Conservation (phyloP, 371 early-diverging fungal species). For the Blakeslea trispora region DNA sequence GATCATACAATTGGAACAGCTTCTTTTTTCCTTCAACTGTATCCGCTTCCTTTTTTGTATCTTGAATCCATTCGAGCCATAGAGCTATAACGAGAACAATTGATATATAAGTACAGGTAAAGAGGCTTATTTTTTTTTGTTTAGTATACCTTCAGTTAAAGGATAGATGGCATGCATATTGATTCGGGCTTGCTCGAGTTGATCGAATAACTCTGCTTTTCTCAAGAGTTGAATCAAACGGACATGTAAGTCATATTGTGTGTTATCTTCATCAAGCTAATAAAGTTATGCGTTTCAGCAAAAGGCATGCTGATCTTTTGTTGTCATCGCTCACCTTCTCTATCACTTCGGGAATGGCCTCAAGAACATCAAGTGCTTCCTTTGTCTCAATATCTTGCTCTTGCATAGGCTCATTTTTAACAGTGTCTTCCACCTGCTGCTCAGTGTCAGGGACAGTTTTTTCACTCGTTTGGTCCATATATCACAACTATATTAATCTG, state of each 20-base stretch:
- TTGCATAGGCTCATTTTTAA: not conserved
- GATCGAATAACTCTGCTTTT: conserved; percentile 34
- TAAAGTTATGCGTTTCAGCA: no score
- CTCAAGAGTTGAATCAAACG: conserved; percentile 31
- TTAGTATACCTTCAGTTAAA: conserved; percentile 58
- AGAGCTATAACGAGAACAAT: no score
- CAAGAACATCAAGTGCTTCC: conserved; percentile 23
- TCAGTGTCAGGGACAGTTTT: not conserved
- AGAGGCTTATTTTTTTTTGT: no score
- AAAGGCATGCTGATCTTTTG: no score
- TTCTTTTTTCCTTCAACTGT: conserved; percentile 38
- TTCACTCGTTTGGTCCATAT: not conserved
- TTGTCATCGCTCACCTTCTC: conserved; percentile 23
- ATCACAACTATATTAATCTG: no score
- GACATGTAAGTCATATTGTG: conserved; percentile 41
- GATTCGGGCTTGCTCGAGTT: conserved; percentile 53
- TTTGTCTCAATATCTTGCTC: conserved; percentile 11
- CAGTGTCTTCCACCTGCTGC: not conserved
- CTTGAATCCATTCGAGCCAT: conserved; percentile 72
- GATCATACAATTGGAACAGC: conserved; percentile 46
- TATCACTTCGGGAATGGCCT: conserved; percentile 29
- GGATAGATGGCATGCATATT: conserved; percentile 63
- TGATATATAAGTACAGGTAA: no score
- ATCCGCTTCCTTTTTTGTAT: conserved; percentile 41
- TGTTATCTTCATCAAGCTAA: conserved; percentile 35